Evolutionary conservation across 257 asterid genomes (phyloP), one percentile per base, ranked within the genome.

Genomic region (Nicotiana noctiflora): DNA sequence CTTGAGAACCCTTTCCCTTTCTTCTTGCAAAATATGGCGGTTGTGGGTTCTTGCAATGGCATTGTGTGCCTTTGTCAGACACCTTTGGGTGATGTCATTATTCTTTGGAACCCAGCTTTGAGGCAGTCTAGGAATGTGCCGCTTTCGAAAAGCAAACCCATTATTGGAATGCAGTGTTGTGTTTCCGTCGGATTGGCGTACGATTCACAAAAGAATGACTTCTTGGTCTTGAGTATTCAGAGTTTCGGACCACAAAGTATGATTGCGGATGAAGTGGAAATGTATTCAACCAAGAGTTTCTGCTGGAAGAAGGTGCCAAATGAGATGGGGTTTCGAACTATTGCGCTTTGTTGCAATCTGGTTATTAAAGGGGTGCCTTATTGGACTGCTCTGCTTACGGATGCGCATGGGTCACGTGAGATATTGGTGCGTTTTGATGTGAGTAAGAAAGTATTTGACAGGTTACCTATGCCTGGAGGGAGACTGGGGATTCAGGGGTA

Each of bases 1-100:
- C 76, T 67, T 4, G 76, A n/a, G 10, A 67, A n/a, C 55, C 76
- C 76, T 34, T 67, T 67, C 6, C 76, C 76, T n/a, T 67, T 34
- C 31, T 67, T n/a, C 55, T 34, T 37, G 11, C 18, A 37, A 2
- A 4, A 34, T 12, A 67, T 67, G 31, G 9, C 2, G 8, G 53
- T 67, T 67, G 53, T 67, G 55, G 55, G 76, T 67, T 37, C 76
- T 2, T n/a, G 55, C 51, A 67, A 37, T 67, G 76, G 76, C 29
- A n/a, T 67, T 67, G 5, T 60, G 5, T 60, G 65, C 31, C 15
- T 67, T 34, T 67, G 29, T 67, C 19, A 10, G 76, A 53, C 76
- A 37, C 76, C 76, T 67, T 67, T 17, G 55, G 76, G 76, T 67
- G 76, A 37, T 37, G 1, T n/a, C 8, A 67, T 67, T 17, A n/a